Base-by-base conservation (phyloP, 2,329 filamentous ascomycete species). In the Talaromyces sp. region DNA sequence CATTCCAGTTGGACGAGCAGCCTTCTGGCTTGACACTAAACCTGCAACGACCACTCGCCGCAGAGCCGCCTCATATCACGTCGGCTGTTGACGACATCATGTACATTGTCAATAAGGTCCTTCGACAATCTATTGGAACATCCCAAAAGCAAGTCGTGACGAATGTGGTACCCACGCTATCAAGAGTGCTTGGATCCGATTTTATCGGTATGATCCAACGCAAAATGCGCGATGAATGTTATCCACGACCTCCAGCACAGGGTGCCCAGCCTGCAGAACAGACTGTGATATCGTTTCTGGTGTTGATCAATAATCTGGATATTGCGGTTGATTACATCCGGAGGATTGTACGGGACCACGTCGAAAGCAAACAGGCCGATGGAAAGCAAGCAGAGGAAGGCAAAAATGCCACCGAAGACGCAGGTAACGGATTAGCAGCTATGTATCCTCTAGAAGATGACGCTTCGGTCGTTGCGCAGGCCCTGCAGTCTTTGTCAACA, bases 31-130 rank as follows among this genome's bases (percentile, higher is more conserved):
- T 99, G 19, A 89, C 89, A 0, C 79, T 99, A 35, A 90, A 87
- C 68, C 80, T 87, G 41, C 86, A 82, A 67, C 89, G 82, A 67
- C 80, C 87, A 3, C 79, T 96, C 43, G 84, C 88, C 54, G 83
- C 86, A 59, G 91, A 91, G 65, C 84, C 91, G 2, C 94, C 94
- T 0, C 95, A 90, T 69, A 96, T 99, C 66, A 93, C 94, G 43
- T 91, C 92, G 1, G 92, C 93, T 0, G 92, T 99, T 8, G 94
- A 99, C 77, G 94, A 97, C 75, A 91, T 97, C 68, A 97, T 99
- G 93, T 99, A 97, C 75, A 97, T 99, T 66, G 89, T 96, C 70
- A 96, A 95, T 70, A 88, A 93, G 53, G 89, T 97, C 35, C 80
- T 97, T 7, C 88, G 95, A 63, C 87, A 93, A 63, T 89, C 91